These are phyloP conservation scores for Penicillium salamii DNA, from an alignment of 495 filamentous ascomycete genomes.

Conservation along the genomic window DNA sequence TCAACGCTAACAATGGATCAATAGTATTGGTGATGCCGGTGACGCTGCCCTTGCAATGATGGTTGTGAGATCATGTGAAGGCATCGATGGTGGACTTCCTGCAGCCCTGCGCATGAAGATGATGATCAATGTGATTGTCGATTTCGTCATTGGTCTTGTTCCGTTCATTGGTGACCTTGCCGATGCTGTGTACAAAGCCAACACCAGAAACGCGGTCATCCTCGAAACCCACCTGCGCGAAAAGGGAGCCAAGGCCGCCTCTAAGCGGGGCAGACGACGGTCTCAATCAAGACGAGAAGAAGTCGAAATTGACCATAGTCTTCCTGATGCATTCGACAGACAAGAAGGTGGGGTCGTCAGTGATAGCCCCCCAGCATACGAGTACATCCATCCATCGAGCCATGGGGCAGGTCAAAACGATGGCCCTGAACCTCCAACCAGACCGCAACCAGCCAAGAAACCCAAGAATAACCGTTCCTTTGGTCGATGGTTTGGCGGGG, in stretches of 20 bases:
- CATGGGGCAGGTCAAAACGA: background rate
- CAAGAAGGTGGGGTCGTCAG: slow-evolving; percentile 27
- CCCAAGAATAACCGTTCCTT: slow-evolving; percentile 21
- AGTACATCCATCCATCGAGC: slow-evolving; percentile 17
- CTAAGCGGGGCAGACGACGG: slow-evolving; percentile 13
- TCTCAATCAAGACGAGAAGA: too few species aligned
- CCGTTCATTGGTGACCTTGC: slow-evolving; percentile 82
- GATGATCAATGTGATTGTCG: slow-evolving; percentile 72
- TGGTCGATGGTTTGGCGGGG: slow-evolving; percentile 35
- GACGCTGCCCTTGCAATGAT: slow-evolving; percentile 61
- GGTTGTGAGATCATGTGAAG: slow-evolving; percentile 63
- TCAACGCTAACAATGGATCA: slow-evolving; percentile 8
- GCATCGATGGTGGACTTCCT: slow-evolving; percentile 71
- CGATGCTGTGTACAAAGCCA: slow-evolving; percentile 66
- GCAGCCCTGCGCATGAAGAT: slow-evolving; percentile 55
- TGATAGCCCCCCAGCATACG: slow-evolving; percentile 27
- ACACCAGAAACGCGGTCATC: slow-evolving; percentile 72
- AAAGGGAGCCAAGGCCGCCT: slow-evolving; percentile 30
- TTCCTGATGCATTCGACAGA: slow-evolving; percentile 42
- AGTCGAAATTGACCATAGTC: slow-evolving; percentile 31
- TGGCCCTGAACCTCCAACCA: slow-evolving; percentile 12
- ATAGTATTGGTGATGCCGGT: slow-evolving; percentile 69
- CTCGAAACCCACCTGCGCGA: slow-evolving; percentile 69
- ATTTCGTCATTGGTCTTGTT: slow-evolving; percentile 78
- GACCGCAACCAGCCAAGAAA: slow-evolving; percentile 23